Evolutionary conservation across 1,284 basidiomycete genomes (phyloP).

Genomic region (Apiotrichum domesticum): DNA sequence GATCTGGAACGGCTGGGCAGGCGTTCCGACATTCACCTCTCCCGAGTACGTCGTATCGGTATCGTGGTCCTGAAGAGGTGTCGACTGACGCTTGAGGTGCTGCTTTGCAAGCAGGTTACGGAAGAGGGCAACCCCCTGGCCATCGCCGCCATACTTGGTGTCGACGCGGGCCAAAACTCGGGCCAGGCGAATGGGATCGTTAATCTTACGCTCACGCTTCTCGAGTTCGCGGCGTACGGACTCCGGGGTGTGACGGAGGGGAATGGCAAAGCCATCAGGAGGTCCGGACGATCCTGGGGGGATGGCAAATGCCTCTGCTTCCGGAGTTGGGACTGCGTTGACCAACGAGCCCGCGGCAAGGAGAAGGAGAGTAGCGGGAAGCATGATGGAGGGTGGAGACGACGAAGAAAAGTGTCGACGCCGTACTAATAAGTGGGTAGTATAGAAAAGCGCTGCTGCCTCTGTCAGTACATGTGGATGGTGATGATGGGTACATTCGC

Average conservation of each 20-base stretch:
- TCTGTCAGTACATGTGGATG: too few relatives aligned
- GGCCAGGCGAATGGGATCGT: conserved; percentile 26
- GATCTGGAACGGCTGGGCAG: conserved; percentile 52
- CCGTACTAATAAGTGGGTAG: too few relatives aligned
- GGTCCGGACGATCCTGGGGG: neutral
- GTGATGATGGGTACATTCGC: too few relatives aligned
- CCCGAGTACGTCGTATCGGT: conserved; percentile 46
- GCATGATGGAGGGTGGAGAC: conserved; percentile 5
- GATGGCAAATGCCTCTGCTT: conserved; percentile 9
- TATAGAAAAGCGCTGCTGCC: too few relatives aligned
- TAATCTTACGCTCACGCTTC: conserved; percentile 14
- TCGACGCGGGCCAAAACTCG: conserved; percentile 33
- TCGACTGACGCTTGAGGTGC: neutral
- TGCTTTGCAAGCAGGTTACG: conserved; percentile 9
- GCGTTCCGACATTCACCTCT: conserved; percentile 42
- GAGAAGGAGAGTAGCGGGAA: conserved; percentile 17
- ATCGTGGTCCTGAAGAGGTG: conserved; percentile 30
- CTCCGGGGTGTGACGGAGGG: conserved; percentile 22
- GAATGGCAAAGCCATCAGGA: conserved; percentile 12
- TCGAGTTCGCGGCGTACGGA: conserved; percentile 19
- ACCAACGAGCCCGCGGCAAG: conserved; percentile 11
- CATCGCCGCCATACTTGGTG: conserved; percentile 32
- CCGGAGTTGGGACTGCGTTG: conserved; percentile 12
- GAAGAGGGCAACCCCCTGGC: conserved; percentile 19
- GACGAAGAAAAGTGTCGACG: neutral